Base-by-base conservation (phyloP, 2,329 filamentous ascomycete species). In the Pseudocercospora vitis region DNA sequence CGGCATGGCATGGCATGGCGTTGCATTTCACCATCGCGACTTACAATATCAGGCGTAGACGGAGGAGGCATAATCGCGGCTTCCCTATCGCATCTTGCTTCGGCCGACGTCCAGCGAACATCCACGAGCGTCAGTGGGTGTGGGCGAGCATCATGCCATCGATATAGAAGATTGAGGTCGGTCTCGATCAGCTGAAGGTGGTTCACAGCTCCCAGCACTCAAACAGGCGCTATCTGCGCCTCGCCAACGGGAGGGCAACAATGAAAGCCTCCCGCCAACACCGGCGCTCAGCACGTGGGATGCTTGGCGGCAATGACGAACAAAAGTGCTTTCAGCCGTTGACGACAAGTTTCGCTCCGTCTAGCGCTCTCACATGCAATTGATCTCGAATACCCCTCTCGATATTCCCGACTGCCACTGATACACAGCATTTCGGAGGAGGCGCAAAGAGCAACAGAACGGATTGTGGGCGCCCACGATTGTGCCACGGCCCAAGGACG, bases 41-140 rank as follows among this genome's bases (percentile, higher is more conserved):
- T 45, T 45, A 45, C 42, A 45, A 45, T 45, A 24, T 26, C 24
- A 14, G 42, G 42, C 24, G 23, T 45, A 19, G 23, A 18, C 24
- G 42, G 42, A 14, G 42, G 42, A 45, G 42, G 42, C 42, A 45
- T n/a, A n/a, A n/a, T 45, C 42, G 23, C 24, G 42, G 42, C 24
- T 28, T 19, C 26, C 42, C 19, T 45, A 45, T 45, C 42, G 42
- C 42, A 45, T 45, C 42, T 24, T 31, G 18, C 42, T 31, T n/a
- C 24, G 42, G 2, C 2, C 24, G 24, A n/a, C n/a, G n/a, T n/a
- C n/a, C n/a, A n/a, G n/a, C n/a, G n/a, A n/a, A n/a, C n/a, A n/a
- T n/a, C n/a, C n/a, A n/a, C n/a, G n/a, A n/a, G n/a, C n/a, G n/a
- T n/a, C n/a, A n/a, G n/a, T n/a, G n/a, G n/a, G n/a, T n/a, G n/a